Evolutionary conservation across 2,329 filamentous ascomycete species (phyloP).

Genomic region (Annulohypoxylon truncatum): DNA sequence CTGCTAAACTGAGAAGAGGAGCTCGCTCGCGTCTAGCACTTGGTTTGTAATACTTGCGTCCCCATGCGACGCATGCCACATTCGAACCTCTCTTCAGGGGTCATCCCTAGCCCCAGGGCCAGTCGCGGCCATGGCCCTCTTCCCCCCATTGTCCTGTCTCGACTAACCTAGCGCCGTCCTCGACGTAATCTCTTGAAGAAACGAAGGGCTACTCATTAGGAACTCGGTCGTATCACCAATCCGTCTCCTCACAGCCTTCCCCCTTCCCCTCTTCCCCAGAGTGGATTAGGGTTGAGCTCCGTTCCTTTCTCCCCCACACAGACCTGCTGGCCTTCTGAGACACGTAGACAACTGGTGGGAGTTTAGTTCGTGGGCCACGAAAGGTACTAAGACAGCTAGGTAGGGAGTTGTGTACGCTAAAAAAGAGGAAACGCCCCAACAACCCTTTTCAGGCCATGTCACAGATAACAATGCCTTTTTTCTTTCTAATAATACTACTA

Average conservation of each 20-base stretch:
- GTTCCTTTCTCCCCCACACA: not conserved
- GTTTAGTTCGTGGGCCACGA: not conserved
- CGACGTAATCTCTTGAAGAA: conserved; percentile 6
- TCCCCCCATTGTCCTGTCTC: not conserved
- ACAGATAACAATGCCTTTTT: not conserved
- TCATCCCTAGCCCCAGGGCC: conserved; percentile 1
- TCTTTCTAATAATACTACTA: not conserved
- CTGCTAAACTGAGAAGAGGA: conserved; percentile 22
- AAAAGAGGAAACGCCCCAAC: not conserved
- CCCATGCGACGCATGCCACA: conserved; percentile 1
- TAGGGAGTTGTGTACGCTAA: not conserved
- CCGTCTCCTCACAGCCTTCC: not conserved
- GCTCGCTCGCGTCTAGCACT: not conserved
- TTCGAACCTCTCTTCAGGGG: conserved; percentile 6
- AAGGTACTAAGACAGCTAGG: not conserved
- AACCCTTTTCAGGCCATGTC: not conserved
- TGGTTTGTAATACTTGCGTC: not conserved
- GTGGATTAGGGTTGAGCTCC: conserved; percentile 3
- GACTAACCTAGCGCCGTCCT: not conserved
- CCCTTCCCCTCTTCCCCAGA: conserved; percentile 25
- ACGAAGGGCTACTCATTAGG: not conserved
- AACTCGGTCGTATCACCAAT: not conserved
- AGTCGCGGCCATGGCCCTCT: not conserved
- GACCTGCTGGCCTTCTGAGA: not conserved
- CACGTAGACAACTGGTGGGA: not conserved